Conservation (phyloP, 1,284 basidiomycete genomes). For the Microbotryomycetes sp. region DNA sequence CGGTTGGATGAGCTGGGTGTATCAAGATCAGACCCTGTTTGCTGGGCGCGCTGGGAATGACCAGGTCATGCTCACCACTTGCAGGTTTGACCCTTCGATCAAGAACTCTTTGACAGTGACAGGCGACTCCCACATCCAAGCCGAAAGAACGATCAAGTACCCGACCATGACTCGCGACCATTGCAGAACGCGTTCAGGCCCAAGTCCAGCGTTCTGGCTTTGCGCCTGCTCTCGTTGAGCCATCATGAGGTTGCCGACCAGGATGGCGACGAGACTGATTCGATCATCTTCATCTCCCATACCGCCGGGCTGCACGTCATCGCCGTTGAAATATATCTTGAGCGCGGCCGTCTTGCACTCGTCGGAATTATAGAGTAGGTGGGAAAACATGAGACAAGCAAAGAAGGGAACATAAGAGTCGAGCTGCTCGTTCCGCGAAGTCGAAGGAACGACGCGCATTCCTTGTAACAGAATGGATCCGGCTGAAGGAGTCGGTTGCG, state of each 20-base stretch:
- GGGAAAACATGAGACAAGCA: constrained; percentile 47
- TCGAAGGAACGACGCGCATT: constrained; percentile 39
- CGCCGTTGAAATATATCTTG: constrained; percentile 39
- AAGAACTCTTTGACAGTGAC: constrained; percentile 80
- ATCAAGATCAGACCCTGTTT: too few species aligned
- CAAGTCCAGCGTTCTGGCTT: constrained; percentile 42
- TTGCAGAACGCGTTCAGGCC: constrained; percentile 54
- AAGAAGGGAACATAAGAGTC: constrained; percentile 50
- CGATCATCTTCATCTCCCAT: constrained; percentile 49
- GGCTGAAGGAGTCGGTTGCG: constrained; percentile 40
- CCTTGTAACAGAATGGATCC: constrained; percentile 48
- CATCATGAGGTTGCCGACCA: constrained; percentile 58
- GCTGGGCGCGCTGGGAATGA: too few species aligned
- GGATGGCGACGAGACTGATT: constrained; percentile 47
- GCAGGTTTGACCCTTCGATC: constrained; percentile 75
- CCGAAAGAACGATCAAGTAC: constrained; percentile 71
- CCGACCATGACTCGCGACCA: constrained; percentile 86
- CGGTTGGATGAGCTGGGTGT: constrained; percentile 72
- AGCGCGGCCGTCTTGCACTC: constrained; percentile 49
- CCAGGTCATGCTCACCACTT: constrained; percentile 58
- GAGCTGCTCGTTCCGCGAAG: constrained; percentile 40
- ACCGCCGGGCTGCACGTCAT: constrained; percentile 37
- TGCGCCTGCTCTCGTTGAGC: constrained; percentile 49
- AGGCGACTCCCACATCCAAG: constrained; percentile 97
- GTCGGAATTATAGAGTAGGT: constrained; percentile 50